These are phyloP conservation scores for Glaciozyma antarctica DNA, from an alignment of 768 basidiomycete species.

Conservation along the genomic window DNA sequence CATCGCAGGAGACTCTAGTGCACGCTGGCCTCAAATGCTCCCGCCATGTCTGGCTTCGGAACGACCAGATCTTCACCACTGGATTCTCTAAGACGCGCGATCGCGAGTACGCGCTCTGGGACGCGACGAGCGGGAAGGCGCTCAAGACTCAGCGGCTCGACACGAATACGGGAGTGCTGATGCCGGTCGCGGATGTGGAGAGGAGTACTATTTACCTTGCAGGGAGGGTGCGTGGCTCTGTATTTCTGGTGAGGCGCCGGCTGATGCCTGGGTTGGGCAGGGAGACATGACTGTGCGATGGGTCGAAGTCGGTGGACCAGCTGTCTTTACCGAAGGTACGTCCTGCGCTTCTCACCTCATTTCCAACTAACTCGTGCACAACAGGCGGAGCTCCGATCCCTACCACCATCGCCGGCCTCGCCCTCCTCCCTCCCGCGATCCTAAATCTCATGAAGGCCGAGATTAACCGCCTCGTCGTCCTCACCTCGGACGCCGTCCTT, in stretches of 20 bases:
- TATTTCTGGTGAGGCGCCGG: neutral
- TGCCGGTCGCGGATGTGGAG: conserved; percentile 38
- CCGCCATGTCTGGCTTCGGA: conserved; percentile 19
- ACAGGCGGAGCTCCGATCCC: conserved; percentile 31
- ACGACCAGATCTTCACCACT: conserved; percentile 18
- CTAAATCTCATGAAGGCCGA: conserved; percentile 41
- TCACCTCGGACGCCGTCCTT: conserved; percentile 37
- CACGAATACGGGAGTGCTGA: conserved; percentile 36
- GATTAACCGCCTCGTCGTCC: conserved; percentile 37
- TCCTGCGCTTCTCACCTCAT: neutral
- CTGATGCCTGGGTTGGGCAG: neutral
- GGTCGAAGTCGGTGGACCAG: conserved; percentile 36
- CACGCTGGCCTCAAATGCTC: conserved; percentile 23
- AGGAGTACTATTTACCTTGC: conserved; percentile 39
- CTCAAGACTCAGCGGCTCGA: conserved; percentile 36
- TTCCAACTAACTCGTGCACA: neutral
- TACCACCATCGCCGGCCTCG: conserved; percentile 31
- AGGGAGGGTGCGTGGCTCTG: conserved; percentile 27
- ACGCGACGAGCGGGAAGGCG: conserved; percentile 14
- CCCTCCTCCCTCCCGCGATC: conserved; percentile 33
- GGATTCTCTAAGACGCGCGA: conserved; percentile 35
- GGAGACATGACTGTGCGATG: conserved; percentile 41
- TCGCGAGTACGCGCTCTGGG: conserved; percentile 38
- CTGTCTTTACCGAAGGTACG: conserved; percentile 36
- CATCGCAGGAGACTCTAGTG: neutral